Percentiles rank a stretch among this genome's conserved stretches.
Conservation (phyloP, 2,329 filamentous ascomycete species). For the Aspergillus niger region DNA sequence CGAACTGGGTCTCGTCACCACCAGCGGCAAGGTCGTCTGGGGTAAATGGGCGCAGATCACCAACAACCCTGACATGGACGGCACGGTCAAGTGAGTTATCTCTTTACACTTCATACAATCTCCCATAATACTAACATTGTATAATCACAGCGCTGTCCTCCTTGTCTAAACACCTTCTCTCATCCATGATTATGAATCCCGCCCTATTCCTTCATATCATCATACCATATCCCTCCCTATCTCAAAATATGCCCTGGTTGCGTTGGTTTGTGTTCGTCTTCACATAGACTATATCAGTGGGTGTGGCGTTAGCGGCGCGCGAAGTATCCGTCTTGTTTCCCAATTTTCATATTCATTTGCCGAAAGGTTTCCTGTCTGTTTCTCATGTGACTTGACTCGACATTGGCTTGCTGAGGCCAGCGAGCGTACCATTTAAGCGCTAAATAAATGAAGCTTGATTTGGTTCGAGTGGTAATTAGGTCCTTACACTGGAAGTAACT, state of each 20-base stretch:
- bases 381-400: background rate
- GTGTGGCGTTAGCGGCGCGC: slow-evolving; percentile 11
- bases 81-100: slow-evolving; percentile 56
- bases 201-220: background rate
- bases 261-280: slow-evolving; percentile 1
- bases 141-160: background rate
- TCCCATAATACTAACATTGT: background rate
- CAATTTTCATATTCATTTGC: background rate
- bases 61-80: slow-evolving; percentile 59
- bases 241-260: background rate
- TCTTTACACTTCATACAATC: too few species aligned
- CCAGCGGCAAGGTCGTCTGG: slow-evolving; percentile 92
- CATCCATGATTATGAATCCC: slow-evolving; percentile 7
- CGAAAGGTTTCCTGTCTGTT: background rate
- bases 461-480: background rate
- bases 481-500: background rate
- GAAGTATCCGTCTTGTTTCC: slow-evolving; percentile 7
- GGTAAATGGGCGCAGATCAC: slow-evolving; percentile 76
- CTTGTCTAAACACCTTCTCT: background rate
- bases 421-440: background rate
- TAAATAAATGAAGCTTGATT: background rate
- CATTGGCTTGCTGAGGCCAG: background rate
- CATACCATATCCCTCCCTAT: background rate
- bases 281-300: slow-evolving; percentile 4
- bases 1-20: slow-evolving; percentile 87